Conservation (phyloP, 1,284 basidiomycete genomes). For the Pyrrhoderma lamaoense region DNA sequence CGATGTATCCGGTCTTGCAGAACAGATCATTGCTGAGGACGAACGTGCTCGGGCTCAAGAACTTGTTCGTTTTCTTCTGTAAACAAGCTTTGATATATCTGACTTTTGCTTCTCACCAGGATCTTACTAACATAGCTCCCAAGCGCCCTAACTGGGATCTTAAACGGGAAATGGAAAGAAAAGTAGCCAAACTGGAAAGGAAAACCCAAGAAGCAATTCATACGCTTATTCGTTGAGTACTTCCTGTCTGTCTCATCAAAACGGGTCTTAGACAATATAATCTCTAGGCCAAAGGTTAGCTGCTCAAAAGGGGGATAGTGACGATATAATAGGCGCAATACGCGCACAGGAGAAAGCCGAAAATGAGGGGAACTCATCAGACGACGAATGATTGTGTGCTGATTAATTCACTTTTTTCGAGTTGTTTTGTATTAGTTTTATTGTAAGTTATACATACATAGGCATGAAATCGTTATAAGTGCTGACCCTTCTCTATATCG, state of each 20-base stretch:
- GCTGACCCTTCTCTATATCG: neutral
- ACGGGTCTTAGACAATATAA: slow-evolving; percentile 20
- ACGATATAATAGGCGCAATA: slow-evolving; percentile 74
- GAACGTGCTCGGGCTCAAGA: slow-evolving; percentile 80
- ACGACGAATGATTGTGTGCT: slow-evolving; percentile 30
- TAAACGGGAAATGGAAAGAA: slow-evolving; percentile 89
- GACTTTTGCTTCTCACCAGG: slow-evolving; percentile 39
- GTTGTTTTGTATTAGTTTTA: neutral
- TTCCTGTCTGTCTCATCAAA: neutral
- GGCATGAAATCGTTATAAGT: neutral
- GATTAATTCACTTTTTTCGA: neutral
- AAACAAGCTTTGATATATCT: neutral
- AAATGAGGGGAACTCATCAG: slow-evolving; percentile 46
- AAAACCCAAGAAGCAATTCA: slow-evolving; percentile 90
- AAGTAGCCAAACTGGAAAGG: slow-evolving; percentile 81
- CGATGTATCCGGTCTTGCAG: slow-evolving; percentile 76
- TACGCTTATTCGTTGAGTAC: slow-evolving; percentile 76
- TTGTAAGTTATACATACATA: neutral
- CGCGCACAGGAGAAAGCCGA: slow-evolving; percentile 55
- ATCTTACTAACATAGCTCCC: slow-evolving; percentile 94
- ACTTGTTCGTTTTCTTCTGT: slow-evolving; percentile 42
- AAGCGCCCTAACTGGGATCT: slow-evolving; percentile 97
- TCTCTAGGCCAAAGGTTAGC: slow-evolving; percentile 64
- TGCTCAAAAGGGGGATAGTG: slow-evolving; percentile 66
- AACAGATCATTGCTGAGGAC: slow-evolving; percentile 80